Percentiles rank a stretch among this genome's conserved stretches.
phyloP scores from a whole-genome alignment of 768 basidiomycete species.

The Rhodotorula babjevae region DNA sequence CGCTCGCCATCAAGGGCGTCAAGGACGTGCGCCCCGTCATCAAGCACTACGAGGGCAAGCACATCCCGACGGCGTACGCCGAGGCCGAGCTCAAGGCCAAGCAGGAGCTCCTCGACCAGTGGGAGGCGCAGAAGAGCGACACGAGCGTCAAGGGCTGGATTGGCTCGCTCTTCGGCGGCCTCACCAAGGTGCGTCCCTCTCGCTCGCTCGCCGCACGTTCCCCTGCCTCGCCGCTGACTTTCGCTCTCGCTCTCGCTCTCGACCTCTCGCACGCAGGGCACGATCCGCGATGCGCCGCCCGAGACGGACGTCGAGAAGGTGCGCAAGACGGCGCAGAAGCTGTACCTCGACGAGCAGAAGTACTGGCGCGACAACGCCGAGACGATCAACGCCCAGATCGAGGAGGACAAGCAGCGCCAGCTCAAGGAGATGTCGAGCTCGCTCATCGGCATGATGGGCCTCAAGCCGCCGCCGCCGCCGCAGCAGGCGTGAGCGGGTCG shows the following conservation, averaged over 20 bases:
- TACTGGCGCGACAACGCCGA: constrained; percentile 56
- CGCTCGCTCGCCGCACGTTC: rapidly evolving
- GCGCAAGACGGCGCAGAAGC: constrained; percentile 52
- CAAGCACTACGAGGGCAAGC: constrained; percentile 74
- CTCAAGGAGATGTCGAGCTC: constrained; percentile 38
- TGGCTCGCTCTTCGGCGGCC: constrained; percentile 20
- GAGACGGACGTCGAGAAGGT: constrained; percentile 41
- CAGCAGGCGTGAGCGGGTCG: not conserved
- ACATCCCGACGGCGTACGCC: constrained; percentile 82
- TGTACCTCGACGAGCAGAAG: constrained; percentile 57
- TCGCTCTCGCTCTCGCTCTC: too few relatives aligned
- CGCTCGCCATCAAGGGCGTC: constrained; percentile 77
- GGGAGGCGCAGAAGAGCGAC: constrained; percentile 56
- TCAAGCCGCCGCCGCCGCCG: constrained; percentile 9
- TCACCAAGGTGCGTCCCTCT: constrained; percentile 23
- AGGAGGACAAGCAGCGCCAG: constrained; percentile 56
- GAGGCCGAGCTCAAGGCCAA: constrained; percentile 81
- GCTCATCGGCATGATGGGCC: constrained; percentile 32
- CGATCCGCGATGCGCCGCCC: constrained; percentile 33
- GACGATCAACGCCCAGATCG: constrained; percentile 54
- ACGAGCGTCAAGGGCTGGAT: constrained; percentile 30
- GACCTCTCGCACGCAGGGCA: not conserved
- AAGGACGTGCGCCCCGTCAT: constrained; percentile 82
- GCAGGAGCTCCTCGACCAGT: constrained; percentile 69
- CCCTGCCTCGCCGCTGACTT: not conserved